phyloP scores from a whole-genome alignment of 164 flowering plant genomes.

The Magnolia sinica region DNA sequence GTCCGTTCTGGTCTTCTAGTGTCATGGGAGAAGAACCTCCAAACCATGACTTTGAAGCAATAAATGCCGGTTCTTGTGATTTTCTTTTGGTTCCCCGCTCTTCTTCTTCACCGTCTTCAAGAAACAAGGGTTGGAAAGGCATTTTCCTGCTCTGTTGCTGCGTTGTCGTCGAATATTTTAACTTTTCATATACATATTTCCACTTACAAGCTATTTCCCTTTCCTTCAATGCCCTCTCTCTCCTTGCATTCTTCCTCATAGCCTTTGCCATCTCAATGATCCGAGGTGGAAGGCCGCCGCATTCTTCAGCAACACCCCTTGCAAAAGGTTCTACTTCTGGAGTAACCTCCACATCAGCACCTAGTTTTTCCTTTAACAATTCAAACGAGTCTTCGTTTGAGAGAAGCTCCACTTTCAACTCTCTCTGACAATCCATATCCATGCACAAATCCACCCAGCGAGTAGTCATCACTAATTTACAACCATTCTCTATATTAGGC shows the following conservation, averaged over 20 bases:
- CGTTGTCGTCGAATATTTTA: neutral
- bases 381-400: neutral
- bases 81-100: neutral
- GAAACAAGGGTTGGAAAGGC: too few relatives aligned
- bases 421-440: neutral
- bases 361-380: neutral
- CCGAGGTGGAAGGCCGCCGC: conserved; percentile 1
- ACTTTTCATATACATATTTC: neutral
- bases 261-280: neutral
- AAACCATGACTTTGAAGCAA: too few relatives aligned
- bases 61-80: neutral
- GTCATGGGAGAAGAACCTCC: too few relatives aligned
- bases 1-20: too few relatives aligned
- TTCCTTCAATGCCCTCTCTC: neutral
- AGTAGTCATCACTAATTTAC: neutral
- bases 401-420: conserved; percentile 2
- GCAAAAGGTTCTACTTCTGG: conserved; percentile 7
- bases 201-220: neutral
- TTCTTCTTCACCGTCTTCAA: neutral
- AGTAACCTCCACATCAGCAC: neutral
- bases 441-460: neutral
- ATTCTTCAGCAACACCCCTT: neutral
- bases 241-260: neutral
- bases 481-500: neutral
- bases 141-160: too few relatives aligned